These are phyloP conservation scores for Meredithiella fracta DNA, from an alignment of 2,329 filamentous ascomycete genomes.

Conservation along the genomic window DNA sequence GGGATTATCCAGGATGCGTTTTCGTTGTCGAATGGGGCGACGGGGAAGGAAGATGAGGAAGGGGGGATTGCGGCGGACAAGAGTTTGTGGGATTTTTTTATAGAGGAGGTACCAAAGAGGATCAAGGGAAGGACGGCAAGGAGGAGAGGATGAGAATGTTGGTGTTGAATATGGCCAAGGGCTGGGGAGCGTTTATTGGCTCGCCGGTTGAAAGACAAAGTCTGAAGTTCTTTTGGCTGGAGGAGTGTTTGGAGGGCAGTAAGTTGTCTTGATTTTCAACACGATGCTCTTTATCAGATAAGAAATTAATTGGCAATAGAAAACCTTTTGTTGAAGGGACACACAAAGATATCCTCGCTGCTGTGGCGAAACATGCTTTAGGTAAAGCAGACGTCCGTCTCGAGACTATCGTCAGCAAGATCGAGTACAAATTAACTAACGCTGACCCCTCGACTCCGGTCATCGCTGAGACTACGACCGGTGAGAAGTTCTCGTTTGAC, in stretches of 20 bases:
- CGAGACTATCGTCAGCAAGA: conserved; percentile 5
- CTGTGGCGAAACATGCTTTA: conserved; percentile 37
- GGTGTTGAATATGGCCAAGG: conserved; percentile 38
- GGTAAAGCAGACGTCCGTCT: conserved; percentile 34
- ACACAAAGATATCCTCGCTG: conserved; percentile 40
- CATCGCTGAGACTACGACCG: not conserved
- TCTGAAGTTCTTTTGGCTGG: conserved; percentile 61
- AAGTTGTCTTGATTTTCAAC: conserved; percentile 46
- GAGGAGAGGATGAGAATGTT: conserved; percentile 26
- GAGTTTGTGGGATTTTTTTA: conserved; percentile 40
- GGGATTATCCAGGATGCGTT: conserved; percentile 52
- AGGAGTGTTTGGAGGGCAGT: conserved; percentile 61
- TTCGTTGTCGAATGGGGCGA: conserved; percentile 43
- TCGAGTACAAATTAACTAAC: not conserved
- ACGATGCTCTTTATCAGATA: conserved; percentile 28
- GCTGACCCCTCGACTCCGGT: not conserved
- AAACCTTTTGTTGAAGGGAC: conserved; percentile 45
- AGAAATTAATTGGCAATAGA: conserved; percentile 22
- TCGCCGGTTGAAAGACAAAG: conserved; percentile 48
- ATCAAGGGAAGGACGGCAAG: conserved; percentile 29
- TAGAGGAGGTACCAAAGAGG: conserved; percentile 27
- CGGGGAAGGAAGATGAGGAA: conserved; percentile 13
- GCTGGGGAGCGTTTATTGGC: conserved; percentile 58
- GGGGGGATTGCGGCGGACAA: conserved; percentile 29
- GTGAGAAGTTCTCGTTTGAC: conserved; percentile 35